Conservation (phyloP, 176 grass and related monocot species). For the Thinopyrum elongatum region DNA sequence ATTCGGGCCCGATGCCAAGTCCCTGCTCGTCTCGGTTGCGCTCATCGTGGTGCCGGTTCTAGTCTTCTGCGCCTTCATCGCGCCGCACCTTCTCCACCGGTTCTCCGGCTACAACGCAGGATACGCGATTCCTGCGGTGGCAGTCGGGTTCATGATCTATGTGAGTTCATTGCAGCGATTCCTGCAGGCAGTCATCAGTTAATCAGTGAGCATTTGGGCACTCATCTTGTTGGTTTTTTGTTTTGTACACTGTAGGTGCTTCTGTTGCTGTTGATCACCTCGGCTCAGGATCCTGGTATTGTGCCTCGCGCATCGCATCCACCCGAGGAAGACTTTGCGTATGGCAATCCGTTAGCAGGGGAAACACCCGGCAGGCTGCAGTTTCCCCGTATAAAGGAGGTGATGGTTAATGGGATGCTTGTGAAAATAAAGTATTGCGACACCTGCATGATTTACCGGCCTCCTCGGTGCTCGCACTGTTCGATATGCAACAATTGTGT, state of each 20-base stretch:
- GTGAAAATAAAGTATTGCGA: constrained; percentile 88
- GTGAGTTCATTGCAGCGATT: constrained; percentile 45
- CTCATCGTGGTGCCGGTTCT: constrained; percentile 69
- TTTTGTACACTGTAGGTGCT: constrained; percentile 55
- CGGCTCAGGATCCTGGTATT: constrained; percentile 78
- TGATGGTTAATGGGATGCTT: constrained; percentile 54
- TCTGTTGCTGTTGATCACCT: constrained; percentile 58
- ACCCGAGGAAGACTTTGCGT: constrained; percentile 65
- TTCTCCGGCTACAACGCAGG: constrained; percentile 65
- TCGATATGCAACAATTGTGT: constrained; percentile 93
- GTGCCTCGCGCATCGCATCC: constrained; percentile 72
- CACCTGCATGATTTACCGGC: constrained; percentile 87
- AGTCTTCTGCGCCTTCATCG: constrained; percentile 82
- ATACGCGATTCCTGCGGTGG: constrained; percentile 55
- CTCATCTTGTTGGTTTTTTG: neutral
- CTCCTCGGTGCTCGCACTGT: constrained; percentile 84
- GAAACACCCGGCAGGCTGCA: constrained; percentile 58
- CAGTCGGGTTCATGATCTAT: constrained; percentile 54
- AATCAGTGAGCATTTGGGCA: neutral
- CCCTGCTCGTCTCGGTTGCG: constrained; percentile 61
- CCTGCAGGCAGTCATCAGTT: neutral
- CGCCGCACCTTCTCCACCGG: constrained; percentile 58
- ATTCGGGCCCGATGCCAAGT: constrained; percentile 83
- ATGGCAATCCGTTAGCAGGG: constrained; percentile 44
- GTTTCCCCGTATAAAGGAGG: constrained; percentile 64